A percentile compares a stretch with the other conserved stretches of the same genome.
Conservation (phyloP, 2,329 filamentous ascomycete genomes). For the Talaromyces atroroseus region DNA sequence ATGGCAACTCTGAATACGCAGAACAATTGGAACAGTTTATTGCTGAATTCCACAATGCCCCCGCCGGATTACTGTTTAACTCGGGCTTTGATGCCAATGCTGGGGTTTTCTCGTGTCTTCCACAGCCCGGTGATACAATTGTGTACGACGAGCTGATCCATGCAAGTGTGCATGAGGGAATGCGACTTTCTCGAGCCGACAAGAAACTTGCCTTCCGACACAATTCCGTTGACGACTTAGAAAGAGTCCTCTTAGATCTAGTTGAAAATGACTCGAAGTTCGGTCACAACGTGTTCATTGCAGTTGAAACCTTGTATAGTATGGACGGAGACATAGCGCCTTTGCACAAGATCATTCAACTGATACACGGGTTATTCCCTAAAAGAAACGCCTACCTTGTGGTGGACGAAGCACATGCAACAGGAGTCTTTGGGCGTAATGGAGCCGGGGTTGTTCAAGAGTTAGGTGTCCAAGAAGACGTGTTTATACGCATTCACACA, state of each 20-base stretch:
- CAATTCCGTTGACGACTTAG: constrained; percentile 39
- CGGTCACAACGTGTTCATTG: constrained; percentile 59
- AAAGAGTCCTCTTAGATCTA: constrained; percentile 30
- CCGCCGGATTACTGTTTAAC: constrained; percentile 55
- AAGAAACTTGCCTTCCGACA: constrained; percentile 43
- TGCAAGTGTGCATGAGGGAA: constrained; percentile 72
- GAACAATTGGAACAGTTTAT: constrained; percentile 55
- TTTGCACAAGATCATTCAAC: constrained; percentile 54
- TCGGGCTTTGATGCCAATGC: constrained; percentile 64
- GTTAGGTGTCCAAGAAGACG: constrained; percentile 46
- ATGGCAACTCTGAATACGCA: constrained; percentile 59
- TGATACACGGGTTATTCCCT: constrained; percentile 54
- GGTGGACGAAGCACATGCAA: constrained; percentile 54
- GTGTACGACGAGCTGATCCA: constrained; percentile 72
- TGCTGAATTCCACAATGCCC: constrained; percentile 55
- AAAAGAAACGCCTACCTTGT: constrained; percentile 51
- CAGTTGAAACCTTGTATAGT: constrained; percentile 67
- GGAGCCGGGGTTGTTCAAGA: constrained; percentile 48
- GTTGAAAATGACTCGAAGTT: constrained; percentile 30
- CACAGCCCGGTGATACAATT: constrained; percentile 57
- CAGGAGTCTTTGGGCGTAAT: constrained; percentile 45
- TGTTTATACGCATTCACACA: constrained; percentile 48
- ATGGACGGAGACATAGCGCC: constrained; percentile 76
- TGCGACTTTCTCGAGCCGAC: constrained; percentile 57
- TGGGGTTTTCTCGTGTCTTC: constrained; percentile 56